These are phyloP conservation scores for Atalantia buxifolia DNA, from an alignment of 345 rosid genomes.

Conservation along the genomic window DNA sequence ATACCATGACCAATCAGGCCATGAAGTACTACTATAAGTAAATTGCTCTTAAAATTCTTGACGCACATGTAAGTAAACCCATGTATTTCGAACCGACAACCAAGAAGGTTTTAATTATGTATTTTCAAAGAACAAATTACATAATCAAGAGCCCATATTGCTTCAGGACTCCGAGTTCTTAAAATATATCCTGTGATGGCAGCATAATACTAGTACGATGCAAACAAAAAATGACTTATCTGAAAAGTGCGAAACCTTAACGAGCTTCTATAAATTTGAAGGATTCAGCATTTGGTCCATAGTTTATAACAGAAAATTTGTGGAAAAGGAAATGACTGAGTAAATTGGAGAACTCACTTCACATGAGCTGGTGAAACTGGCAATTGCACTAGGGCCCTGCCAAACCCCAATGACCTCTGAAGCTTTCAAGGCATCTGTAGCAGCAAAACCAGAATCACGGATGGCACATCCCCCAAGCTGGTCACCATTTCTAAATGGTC, in stretches of 20 bases:
- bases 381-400: constrained; percentile 48
- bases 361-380: constrained; percentile 37
- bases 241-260: not conserved
- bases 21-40: not conserved
- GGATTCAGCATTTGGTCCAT: not conserved
- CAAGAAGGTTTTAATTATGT: not conserved
- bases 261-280: not conserved
- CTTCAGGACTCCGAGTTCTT: not conserved
- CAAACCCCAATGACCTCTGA: constrained; percentile 54
- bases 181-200: not conserved
- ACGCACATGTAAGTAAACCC: not conserved
- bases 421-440: constrained; percentile 56
- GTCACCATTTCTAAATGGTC: constrained; percentile 85
- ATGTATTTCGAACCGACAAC: not conserved
- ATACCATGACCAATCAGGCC: not conserved
- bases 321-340: not conserved
- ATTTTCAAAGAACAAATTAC: not conserved
- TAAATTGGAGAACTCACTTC: constrained; percentile 32
- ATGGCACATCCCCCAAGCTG: constrained; percentile 87
- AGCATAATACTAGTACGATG: no score
- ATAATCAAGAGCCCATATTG: not conserved
- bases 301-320: not conserved
- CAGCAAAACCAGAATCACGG: constrained; percentile 78
- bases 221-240: not conserved
- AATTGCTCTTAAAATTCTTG: not conserved